Evolutionary conservation across 2,329 filamentous ascomycete species (phyloP).

Genomic region (Aspergillus sp.): DNA sequence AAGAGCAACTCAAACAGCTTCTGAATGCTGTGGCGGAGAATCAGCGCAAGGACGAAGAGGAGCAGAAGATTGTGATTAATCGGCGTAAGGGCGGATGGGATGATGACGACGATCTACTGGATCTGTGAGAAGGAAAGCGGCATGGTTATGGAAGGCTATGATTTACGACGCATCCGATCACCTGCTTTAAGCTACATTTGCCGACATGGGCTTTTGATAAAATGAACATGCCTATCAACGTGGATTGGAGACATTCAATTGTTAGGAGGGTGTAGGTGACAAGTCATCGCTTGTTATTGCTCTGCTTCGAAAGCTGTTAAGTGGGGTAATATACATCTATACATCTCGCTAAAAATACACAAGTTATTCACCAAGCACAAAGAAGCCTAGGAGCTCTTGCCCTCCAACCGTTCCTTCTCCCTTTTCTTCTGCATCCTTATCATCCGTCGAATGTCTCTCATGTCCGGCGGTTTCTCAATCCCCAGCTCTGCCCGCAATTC

Average conservation of each 20-base stretch:
- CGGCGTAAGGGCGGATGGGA: slow-evolving; percentile 82
- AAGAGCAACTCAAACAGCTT: slow-evolving; percentile 90
- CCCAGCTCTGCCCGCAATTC: slow-evolving; percentile 72
- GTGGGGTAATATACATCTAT: slow-evolving; percentile 12
- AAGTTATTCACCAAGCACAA: not conserved
- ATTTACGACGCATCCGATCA: slow-evolving; percentile 13
- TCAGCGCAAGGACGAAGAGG: slow-evolving; percentile 57
- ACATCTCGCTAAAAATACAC: slow-evolving; percentile 7
- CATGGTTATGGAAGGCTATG: not conserved
- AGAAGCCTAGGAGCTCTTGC: slow-evolving; percentile 5
- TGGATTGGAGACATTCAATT: not conserved
- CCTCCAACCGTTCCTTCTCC: slow-evolving; percentile 53
- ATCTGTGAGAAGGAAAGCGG: slow-evolving; percentile 31
- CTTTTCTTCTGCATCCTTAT: slow-evolving; percentile 68
- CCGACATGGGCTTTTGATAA: not conserved
- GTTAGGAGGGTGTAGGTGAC: not conserved
- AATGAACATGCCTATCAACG: not conserved
- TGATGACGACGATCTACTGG: slow-evolving; percentile 61
- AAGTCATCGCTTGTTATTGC: not conserved
- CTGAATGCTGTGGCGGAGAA: slow-evolving; percentile 81
- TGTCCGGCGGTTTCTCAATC: slow-evolving; percentile 84
- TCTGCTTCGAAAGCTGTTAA: not conserved
- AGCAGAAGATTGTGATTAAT: slow-evolving; percentile 81
- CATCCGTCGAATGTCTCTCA: slow-evolving; percentile 72
- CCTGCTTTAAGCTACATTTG: not conserved